phyloP scores from a whole-genome alignment of 2,329 filamentous ascomycete species.

The Arthrobotrys entomopaga region DNA sequence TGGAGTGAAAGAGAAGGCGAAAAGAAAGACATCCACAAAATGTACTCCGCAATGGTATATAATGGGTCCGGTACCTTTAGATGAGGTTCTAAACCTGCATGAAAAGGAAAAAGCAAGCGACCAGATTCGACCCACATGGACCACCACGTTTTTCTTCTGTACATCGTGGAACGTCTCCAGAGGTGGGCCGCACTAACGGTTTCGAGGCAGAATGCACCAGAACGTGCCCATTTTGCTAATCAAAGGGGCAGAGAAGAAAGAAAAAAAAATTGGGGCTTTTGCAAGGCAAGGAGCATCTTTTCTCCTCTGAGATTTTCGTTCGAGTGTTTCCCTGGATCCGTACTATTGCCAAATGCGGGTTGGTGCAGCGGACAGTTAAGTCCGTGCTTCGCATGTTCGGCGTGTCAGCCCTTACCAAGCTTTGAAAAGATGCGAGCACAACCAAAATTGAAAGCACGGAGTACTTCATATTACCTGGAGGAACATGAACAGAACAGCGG shows the following conservation, averaged over 20 bases:
- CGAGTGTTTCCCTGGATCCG: conserved; percentile 52
- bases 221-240: conserved; percentile 42
- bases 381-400: conserved; percentile 50
- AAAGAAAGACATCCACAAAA: conserved; percentile 40
- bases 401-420: conserved; percentile 54
- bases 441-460: conserved; percentile 16
- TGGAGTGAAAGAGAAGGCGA: conserved; percentile 37
- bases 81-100: conserved; percentile 48
- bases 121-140: conserved; percentile 50
- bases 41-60: conserved; percentile 52
- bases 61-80: conserved; percentile 47
- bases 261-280: conserved; percentile 37
- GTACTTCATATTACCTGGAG: conserved; percentile 12
- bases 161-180: conserved; percentile 49
- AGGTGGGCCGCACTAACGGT: conserved; percentile 37
- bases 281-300: not conserved
- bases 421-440: conserved; percentile 37
- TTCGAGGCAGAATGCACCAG: conserved; percentile 26
- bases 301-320: conserved; percentile 39
- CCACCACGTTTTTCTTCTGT: conserved; percentile 52
- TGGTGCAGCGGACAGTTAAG: conserved; percentile 37
- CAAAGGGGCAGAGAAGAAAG: conserved; percentile 20
- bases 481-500: conserved; percentile 28
- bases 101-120: conserved; percentile 11
- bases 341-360: conserved; percentile 41